Evolutionary conservation across 306 rosid species (phyloP).

Genomic region (Biancaea sappan): DNA sequence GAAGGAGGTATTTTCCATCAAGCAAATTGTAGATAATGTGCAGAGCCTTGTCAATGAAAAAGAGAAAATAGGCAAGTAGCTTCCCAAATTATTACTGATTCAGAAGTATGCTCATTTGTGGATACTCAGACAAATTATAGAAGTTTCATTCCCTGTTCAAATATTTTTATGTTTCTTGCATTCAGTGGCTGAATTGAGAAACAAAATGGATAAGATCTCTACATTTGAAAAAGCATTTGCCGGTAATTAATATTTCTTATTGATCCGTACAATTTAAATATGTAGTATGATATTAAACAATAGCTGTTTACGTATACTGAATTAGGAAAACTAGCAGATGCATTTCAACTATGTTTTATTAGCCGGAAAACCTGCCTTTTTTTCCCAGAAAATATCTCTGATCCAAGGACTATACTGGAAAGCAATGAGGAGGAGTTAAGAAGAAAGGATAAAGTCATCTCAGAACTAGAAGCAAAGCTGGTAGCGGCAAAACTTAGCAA

Average conservation of each 20-base stretch:
- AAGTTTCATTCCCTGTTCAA: conserved; percentile 19
- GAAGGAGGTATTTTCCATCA: conserved; percentile 64
- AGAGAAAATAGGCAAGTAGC: conserved; percentile 73
- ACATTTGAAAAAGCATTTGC: conserved; percentile 57
- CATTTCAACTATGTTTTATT: conserved; percentile 27
- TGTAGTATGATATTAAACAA: background rate
- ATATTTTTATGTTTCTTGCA: conserved; percentile 21
- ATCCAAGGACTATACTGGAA: conserved; percentile 56
- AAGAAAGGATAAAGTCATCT: conserved; percentile 64
- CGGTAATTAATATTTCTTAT: conserved; percentile 52
- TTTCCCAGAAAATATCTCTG: conserved; percentile 55
- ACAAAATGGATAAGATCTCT: conserved; percentile 63
- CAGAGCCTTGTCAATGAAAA: conserved; percentile 58
- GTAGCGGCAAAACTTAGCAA: conserved; percentile 52
- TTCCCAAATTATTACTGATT: conserved; percentile 25
- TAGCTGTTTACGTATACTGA: background rate
- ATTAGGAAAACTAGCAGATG: conserved; percentile 1
- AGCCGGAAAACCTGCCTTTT: conserved; percentile 4
- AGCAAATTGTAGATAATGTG: conserved; percentile 60
- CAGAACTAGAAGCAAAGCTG: conserved; percentile 67
- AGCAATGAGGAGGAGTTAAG: conserved; percentile 51
- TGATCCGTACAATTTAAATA: conserved; percentile 16
- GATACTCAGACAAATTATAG: background rate
- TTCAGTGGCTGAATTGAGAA: conserved; percentile 62
- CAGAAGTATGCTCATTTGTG: conserved; percentile 20